Base-by-base conservation (phyloP, 2,329 filamentous ascomycete species). In the Orbilia quercus region DNA sequence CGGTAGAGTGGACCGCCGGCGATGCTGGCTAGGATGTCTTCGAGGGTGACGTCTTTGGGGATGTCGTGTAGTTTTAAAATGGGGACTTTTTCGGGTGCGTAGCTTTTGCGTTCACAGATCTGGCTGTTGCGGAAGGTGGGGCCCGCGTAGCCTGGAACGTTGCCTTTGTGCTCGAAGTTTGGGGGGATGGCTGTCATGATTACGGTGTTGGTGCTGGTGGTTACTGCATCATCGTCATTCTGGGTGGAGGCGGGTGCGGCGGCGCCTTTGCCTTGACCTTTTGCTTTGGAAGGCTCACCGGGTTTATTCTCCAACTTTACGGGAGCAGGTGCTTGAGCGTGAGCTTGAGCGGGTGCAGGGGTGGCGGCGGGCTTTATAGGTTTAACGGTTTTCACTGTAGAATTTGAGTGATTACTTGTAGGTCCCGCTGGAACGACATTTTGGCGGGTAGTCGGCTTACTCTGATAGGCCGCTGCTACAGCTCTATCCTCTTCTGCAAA, bases 1-100 rank as follows among this genome's bases (percentile, higher is more conserved):
- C 60, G 60, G 16, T 73, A 73, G 31, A 73, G 54, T 18, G 69
- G 69, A 4, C 69, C 69, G 42, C 69, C 69, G 11, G 60, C 20
- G n/a, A 73, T 18, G 22, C 45, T 53, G 0, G 28, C 20, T 2
- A 66, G 9, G 5, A 73, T n/a, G 25, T 60, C 55, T 18, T 45
- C 54, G 3, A 60, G 1, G 14, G 23, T 60, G 3, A 73, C 44
- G 11, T 45, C 22, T 14, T 54, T 55, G 1, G 69, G 69, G 34
- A 73, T 51, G 14, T 66, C 47, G 12, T 20, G 12, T 1, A 73
- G 20, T 16, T 34, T 28, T 22, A 73, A 34, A 25, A 73, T 25
- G 1, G 69, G 69, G 6, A 73, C 69, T 3, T 7, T 28, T 22
- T 73, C 36, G 2, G 36, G 28, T 7, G 25, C 25, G 34, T 73